A percentile compares a stretch with the other conserved stretches of the same genome.
Evolutionary conservation across 306 rosid genomes (phyloP).

Genomic region (Castanea crenata): DNA sequence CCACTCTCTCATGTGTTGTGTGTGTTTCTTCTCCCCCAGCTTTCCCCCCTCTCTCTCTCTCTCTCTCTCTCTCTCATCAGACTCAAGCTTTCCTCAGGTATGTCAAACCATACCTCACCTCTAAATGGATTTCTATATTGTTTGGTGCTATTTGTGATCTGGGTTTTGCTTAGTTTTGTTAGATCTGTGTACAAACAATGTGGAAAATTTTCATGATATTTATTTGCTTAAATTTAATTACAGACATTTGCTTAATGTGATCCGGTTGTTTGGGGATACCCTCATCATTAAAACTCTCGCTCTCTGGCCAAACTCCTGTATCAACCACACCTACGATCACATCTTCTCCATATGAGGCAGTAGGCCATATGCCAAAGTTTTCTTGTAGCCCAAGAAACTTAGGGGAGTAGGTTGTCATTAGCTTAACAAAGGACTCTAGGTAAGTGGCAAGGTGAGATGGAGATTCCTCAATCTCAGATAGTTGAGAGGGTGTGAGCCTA

Average conservation of each 20-base stretch:
- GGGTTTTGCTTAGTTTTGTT: conserved; percentile 28
- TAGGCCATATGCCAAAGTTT: not conserved
- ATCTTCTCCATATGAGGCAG: no score
- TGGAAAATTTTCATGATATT: not conserved
- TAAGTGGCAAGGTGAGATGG: not conserved
- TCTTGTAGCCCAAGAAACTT: conserved; percentile 13
- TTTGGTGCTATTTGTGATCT: conserved; percentile 25
- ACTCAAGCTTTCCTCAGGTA: no score
- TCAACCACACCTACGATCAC: no score
- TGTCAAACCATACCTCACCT: no score
- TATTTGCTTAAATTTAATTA: not conserved
- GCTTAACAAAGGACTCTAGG: not conserved
- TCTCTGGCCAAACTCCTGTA: no score
- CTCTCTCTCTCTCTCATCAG: no score
- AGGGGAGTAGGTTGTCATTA: conserved; percentile 9
- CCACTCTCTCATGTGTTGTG: no score
- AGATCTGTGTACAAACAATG: conserved; percentile 39
- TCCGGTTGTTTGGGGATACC: conserved; percentile 31
- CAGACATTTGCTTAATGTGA: not conserved
- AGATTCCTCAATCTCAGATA: not conserved
- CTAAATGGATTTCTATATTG: conserved; percentile 10
- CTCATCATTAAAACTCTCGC: no score
- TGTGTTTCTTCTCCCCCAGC: no score
- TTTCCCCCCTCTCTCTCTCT: no score
- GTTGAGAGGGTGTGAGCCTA: not conserved